Base-by-base conservation (phyloP, 2,329 filamentous ascomycete species). In the Hypoxylon rubiginosum region DNA sequence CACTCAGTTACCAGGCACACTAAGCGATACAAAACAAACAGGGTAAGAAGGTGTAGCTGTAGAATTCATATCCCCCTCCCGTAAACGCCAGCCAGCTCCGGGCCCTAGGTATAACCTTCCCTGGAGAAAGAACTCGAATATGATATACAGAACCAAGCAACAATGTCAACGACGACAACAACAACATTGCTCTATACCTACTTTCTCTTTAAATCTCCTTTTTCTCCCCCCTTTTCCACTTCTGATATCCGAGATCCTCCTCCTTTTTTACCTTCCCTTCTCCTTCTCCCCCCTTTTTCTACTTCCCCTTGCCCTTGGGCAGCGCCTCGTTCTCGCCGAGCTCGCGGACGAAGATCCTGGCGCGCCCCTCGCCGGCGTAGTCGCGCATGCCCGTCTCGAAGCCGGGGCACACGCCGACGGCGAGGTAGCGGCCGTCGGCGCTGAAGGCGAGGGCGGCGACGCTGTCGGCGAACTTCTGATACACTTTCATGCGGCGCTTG, bases 371-470 rank as follows among this genome's bases (percentile, higher is more conserved):
- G 0, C 89, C 88, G 39, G 83, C 85, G 64, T 93, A 91, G 70
- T 96, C 91, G 71, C 97, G 92, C 79, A 92, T 91, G 3, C 92
- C 93, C 69, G 85, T 97, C 82, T 97, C 94, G 74, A 97, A 97
- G 1, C 93, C 93, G 0, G 93, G 93, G 73, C 93, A 96, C 8
- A 94, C 88, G 9, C 87, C 94, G 46, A 97, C 87, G 21, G 93
- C 94, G 36, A 97, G 83, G 69, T 90, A 91, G 72, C 86, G 91
- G 7, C 94, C 94, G 73, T 96, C 90, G 1, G 82, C 83, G 41
- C 90, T 93, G 78, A 97, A 97, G 1, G 88, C 87, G 66, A 97
- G 81, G 0, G 91, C 90, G 9, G 92, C 90, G 7, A 97, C 88
- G 74, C 90, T 93, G 46, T 93, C 89, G 15, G 90, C 86, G 62